phyloP scores from a whole-genome alignment of 495 filamentous ascomycete genomes.

The Hyphodiscus hymeniophilus region DNA sequence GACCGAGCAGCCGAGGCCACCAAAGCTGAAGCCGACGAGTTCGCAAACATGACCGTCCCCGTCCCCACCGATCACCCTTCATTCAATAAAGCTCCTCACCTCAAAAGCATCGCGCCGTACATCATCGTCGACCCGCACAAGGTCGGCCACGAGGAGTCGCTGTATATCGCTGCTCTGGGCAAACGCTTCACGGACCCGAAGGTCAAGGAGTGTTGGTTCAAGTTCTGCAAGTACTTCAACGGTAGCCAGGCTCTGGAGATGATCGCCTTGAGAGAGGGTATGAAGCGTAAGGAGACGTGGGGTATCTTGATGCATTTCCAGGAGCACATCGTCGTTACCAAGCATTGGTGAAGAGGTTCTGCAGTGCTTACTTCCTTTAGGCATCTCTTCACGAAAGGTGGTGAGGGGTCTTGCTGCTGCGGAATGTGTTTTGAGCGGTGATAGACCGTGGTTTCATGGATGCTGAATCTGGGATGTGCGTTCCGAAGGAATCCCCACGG shows the following conservation, averaged over 20 bases:
- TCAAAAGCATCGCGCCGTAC: slow-evolving; percentile 37
- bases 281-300: slow-evolving; percentile 79
- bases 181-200: slow-evolving; percentile 38
- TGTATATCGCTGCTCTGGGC: slow-evolving; percentile 67
- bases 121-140: slow-evolving; percentile 49
- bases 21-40: slow-evolving; percentile 37
- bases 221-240: slow-evolving; percentile 76
- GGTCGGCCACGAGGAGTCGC: slow-evolving; percentile 53
- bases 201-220: slow-evolving; percentile 38
- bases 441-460: too few species aligned
- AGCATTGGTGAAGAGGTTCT: slow-evolving; percentile 45
- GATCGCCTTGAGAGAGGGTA: slow-evolving; percentile 67
- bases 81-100: slow-evolving; percentile 37
- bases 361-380: background rate
- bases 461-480: too few species aligned
- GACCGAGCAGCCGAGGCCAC: slow-evolving; percentile 36
- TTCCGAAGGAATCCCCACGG: background rate
- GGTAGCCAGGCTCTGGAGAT: slow-evolving; percentile 81
- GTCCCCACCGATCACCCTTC: slow-evolving; percentile 37
- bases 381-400: too few species aligned
- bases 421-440: too few species aligned
- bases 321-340: slow-evolving; percentile 43
- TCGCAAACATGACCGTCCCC: slow-evolving; percentile 36
- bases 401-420: too few species aligned
- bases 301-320: slow-evolving; percentile 55